Conservation (phyloP, 768 basidiomycete species). For the Tremella fuciformis region DNA sequence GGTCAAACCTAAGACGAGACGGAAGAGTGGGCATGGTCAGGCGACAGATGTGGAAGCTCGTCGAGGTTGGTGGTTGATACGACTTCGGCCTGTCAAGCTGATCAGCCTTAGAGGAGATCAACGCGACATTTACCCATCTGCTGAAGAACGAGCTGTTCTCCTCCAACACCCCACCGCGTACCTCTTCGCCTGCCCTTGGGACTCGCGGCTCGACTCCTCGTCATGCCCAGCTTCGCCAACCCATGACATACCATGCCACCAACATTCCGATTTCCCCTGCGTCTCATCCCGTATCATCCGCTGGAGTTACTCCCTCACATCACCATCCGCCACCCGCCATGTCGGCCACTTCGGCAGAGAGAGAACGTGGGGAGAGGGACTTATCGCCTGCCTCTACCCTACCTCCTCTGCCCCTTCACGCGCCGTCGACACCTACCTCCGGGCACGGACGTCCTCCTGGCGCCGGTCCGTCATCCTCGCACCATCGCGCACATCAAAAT, state of each 20-base stretch:
- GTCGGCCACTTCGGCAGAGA: slow-evolving; percentile 26
- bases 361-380: slow-evolving; percentile 27
- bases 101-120: slow-evolving; percentile 53
- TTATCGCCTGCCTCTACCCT: slow-evolving; percentile 39
- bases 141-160: slow-evolving; percentile 55
- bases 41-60: slow-evolving; percentile 54
- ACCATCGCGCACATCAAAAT: slow-evolving; percentile 41
- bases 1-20: slow-evolving; percentile 60
- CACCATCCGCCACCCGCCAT: slow-evolving; percentile 45
- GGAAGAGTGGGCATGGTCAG: slow-evolving; percentile 70
- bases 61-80: slow-evolving; percentile 13
- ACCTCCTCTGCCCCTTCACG: slow-evolving; percentile 43
- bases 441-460: slow-evolving; percentile 45
- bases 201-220: slow-evolving; percentile 19
- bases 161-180: slow-evolving; percentile 32
- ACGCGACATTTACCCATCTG: slow-evolving; percentile 54
- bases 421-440: slow-evolving; percentile 44
- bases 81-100: background rate
- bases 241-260: slow-evolving; percentile 61
- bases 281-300: slow-evolving; percentile 65
- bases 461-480: slow-evolving; percentile 34
- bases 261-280: slow-evolving; percentile 75
- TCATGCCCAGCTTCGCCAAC: slow-evolving; percentile 37
- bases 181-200: slow-evolving; percentile 20
- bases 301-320: slow-evolving; percentile 49